Conservation (phyloP, 345 rosid genomes). For the Brassica rapa region DNA sequence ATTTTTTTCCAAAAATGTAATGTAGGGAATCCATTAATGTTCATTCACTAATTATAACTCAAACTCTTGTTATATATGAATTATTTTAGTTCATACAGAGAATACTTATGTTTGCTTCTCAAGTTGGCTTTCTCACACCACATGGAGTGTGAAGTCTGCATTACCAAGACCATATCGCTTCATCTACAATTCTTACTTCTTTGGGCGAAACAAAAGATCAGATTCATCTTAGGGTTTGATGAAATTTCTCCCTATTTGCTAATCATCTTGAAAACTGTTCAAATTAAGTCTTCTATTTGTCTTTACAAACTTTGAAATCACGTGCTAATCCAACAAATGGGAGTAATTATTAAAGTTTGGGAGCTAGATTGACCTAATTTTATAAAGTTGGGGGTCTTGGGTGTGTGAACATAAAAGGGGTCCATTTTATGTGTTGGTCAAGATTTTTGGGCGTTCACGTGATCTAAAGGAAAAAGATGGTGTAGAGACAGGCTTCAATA, state of each 20-base stretch:
- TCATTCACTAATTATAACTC: background rate
- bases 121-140: slow-evolving; percentile 24
- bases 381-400: background rate
- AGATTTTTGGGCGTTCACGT: slow-evolving; percentile 34
- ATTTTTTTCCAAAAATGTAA: background rate
- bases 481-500: slow-evolving; percentile 37
- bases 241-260: slow-evolving; percentile 17
- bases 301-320: slow-evolving; percentile 9
- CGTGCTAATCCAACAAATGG: slow-evolving; percentile 33
- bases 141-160: slow-evolving; percentile 29
- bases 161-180: slow-evolving; percentile 34
- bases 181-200: slow-evolving; percentile 40
- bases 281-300: slow-evolving; percentile 19
- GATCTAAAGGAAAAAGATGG: slow-evolving; percentile 6
- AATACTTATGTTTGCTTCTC: slow-evolving; percentile 17
- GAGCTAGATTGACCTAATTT: slow-evolving; percentile 31
- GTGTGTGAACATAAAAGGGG: slow-evolving; percentile 34
- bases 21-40: background rate
- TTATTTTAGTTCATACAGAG: background rate
- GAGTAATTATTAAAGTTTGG: slow-evolving; percentile 17
- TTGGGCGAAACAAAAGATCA: slow-evolving; percentile 41
- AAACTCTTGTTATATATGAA: background rate
- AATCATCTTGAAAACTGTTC: slow-evolving; percentile 34
- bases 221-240: slow-evolving; percentile 42
- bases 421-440: slow-evolving; percentile 36